phyloP scores from a whole-genome alignment of 192 early-diverging fungal species.

The Endogone sp. region DNA sequence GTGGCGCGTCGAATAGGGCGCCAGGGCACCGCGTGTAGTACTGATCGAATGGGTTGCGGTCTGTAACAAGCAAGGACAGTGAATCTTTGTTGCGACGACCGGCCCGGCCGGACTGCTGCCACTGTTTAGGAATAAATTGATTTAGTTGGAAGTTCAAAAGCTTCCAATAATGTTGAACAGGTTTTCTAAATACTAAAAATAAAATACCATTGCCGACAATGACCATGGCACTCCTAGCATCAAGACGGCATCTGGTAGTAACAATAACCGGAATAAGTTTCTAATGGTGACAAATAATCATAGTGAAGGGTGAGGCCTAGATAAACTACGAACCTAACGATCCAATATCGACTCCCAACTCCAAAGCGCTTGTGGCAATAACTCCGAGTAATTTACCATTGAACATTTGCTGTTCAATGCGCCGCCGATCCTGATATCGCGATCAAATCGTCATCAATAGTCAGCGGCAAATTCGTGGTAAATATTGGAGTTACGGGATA shows the following conservation, averaged over 20 bases:
- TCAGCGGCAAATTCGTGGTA: neutral
- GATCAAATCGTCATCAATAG: too few species aligned
- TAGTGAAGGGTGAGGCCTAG: neutral
- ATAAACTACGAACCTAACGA: slow-evolving; percentile 17
- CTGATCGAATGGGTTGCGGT: slow-evolving; percentile 54
- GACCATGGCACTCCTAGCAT: slow-evolving; percentile 70
- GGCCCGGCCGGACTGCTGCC: slow-evolving; percentile 76
- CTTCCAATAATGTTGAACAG: too few species aligned
- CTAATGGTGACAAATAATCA: neutral
- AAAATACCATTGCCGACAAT: slow-evolving; percentile 27
- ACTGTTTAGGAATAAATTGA: slow-evolving; percentile 21
- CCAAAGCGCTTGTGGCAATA: slow-evolving; percentile 76
- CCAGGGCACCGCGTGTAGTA: slow-evolving; percentile 36
- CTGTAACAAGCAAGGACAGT: slow-evolving; percentile 57
- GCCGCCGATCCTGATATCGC: slow-evolving; percentile 54
- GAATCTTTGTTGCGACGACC: slow-evolving; percentile 59
- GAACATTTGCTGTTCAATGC: slow-evolving; percentile 70
- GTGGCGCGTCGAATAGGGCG: slow-evolving; percentile 43
- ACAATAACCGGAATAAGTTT: neutral
- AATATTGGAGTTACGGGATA: too few species aligned
- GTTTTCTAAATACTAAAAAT: too few species aligned
- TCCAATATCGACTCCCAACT: slow-evolving; percentile 83
- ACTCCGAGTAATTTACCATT: slow-evolving; percentile 56
- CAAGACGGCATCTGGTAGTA: slow-evolving; percentile 56
- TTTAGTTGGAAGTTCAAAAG: neutral